phyloP scores from a whole-genome alignment of 2,329 filamentous ascomycete species.

The Coniochaeta hoffmannii region DNA sequence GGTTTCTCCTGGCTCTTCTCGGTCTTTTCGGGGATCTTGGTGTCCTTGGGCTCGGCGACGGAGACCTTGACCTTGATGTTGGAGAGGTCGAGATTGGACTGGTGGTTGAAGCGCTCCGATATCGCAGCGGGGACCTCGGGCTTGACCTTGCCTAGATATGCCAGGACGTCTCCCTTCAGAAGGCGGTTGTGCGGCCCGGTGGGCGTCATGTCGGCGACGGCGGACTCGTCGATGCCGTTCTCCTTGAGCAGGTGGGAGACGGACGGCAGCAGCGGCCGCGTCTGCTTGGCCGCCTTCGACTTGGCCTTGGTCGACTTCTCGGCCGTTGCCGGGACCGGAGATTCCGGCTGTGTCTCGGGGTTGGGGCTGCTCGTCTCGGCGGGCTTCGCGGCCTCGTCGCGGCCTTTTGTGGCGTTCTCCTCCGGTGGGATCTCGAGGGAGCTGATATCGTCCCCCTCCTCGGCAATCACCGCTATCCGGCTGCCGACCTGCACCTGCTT shows the following conservation, averaged over 20 bases:
- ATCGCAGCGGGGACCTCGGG: constrained; percentile 63
- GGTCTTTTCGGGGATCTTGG: constrained; percentile 18
- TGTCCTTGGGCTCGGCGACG: constrained; percentile 37
- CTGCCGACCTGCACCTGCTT: constrained; percentile 73
- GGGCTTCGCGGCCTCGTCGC: constrained; percentile 17
- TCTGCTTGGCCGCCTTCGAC: constrained; percentile 53
- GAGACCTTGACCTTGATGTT: constrained; percentile 65
- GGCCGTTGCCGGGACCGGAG: constrained; percentile 14
- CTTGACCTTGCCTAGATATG: constrained; percentile 74
- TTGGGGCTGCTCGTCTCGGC: constrained; percentile 16
- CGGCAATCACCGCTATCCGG: constrained; percentile 76
- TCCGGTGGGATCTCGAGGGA: constrained; percentile 70
- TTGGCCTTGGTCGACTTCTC: constrained; percentile 32
- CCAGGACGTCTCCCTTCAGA: constrained; percentile 91
- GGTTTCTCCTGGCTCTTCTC: constrained; percentile 31
- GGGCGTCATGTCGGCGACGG: constrained; percentile 73
- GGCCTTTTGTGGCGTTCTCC: constrained; percentile 36
- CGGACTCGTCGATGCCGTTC: constrained; percentile 67
- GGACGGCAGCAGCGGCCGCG: constrained; percentile 72
- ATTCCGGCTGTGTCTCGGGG: constrained; percentile 8
- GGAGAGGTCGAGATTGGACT: constrained; percentile 82
- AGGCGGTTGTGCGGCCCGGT: constrained; percentile 83
- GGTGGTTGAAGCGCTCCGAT: constrained; percentile 64
- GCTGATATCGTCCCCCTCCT: constrained; percentile 71
- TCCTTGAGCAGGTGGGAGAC: constrained; percentile 75